Base-by-base conservation (phyloP, 2,329 filamentous ascomycete species). In the Talaromyces sp. region DNA sequence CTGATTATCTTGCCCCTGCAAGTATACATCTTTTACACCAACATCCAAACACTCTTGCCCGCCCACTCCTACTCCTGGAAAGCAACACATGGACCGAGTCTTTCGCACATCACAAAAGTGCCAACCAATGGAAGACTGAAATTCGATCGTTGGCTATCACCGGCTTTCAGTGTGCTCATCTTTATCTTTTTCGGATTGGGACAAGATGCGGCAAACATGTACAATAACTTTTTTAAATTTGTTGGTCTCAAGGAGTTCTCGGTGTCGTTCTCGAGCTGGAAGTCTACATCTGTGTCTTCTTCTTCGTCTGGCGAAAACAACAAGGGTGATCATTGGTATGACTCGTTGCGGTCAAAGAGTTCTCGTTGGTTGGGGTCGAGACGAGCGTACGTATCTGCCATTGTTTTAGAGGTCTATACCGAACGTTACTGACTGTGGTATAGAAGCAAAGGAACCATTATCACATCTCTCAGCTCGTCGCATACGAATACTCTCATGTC, bases 141-240 rank as follows among this genome's bases (percentile, higher is more conserved):
- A 50, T 83, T 83, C 66, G 84, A 88, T 70, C 82, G 83, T 35
- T 90, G 86, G 85, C 79, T 84, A 22, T 82, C 84, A 56, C 76
- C 89, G 10, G 80, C 72, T 0, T 78, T 82, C 3, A 85, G 84
- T 0, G 81, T 84, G 65, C 65, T 87, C 31, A 75, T 86, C 13
- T 90, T 90, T 71, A 61, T 84, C n/a, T 84, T 88, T 70, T 90
- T 90, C 68, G 88, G 88, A 9, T 82, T 87, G 16, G 88, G 88
- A 35, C 79, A 78, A 31, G 88, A 90, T 70, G 87, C 87, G 0
- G 76, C 79, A 3, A 76, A 78, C 27, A 83, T 85, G 74, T 89
- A 88, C 71, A 78, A 78, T 61, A 73, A 74, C 3, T 77, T 79
- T 64, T 70, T 84, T 52, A 67, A 77, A 27, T 73, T 72, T n/a